These are phyloP conservation scores for Boletus rex-veris DNA, from an alignment of 768 basidiomycete genomes.

Conservation along the genomic window DNA sequence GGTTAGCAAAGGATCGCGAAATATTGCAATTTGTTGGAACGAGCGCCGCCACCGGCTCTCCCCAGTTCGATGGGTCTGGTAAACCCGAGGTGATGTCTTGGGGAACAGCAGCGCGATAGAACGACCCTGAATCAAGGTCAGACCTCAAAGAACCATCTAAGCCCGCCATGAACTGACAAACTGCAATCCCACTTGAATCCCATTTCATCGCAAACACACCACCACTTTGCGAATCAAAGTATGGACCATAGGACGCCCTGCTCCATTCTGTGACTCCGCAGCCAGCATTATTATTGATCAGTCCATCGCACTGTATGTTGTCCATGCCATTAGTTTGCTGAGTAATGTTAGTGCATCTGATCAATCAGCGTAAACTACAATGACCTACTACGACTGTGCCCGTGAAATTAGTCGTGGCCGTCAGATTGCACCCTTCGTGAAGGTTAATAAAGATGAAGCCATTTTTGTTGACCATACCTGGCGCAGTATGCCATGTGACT, in stretches of 20 bases:
- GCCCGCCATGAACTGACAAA: conserved; percentile 48
- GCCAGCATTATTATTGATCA: conserved; percentile 57
- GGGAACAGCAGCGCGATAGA: conserved; percentile 76
- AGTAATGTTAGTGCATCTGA: neutral
- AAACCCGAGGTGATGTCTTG: conserved; percentile 56
- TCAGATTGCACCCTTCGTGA: conserved; percentile 53
- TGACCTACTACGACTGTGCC: conserved; percentile 58
- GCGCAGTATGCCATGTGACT: conserved; percentile 74
- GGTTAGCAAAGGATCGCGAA: conserved; percentile 56
- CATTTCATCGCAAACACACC: conserved; percentile 90
- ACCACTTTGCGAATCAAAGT: conserved; percentile 75
- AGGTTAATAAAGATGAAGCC: neutral
- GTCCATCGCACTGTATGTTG: conserved; percentile 54
- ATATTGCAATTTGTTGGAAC: conserved; percentile 55
- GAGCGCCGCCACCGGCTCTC: conserved; percentile 60
- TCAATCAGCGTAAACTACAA: neutral
- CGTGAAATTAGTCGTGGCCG: conserved; percentile 52
- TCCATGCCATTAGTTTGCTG: conserved; percentile 48
- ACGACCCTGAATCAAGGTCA: conserved; percentile 55
- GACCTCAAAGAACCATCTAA: neutral
- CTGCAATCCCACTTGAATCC: conserved; percentile 72
- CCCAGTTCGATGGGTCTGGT: conserved; percentile 69
- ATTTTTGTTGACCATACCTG: conserved; percentile 38
- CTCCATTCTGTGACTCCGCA: conserved; percentile 81
- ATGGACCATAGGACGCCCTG: conserved; percentile 76